Evolutionary conservation across 345 rosid species (phyloP), one percentile per base, ranked within the genome.

Genomic region (Ceriops zippeliana): DNA sequence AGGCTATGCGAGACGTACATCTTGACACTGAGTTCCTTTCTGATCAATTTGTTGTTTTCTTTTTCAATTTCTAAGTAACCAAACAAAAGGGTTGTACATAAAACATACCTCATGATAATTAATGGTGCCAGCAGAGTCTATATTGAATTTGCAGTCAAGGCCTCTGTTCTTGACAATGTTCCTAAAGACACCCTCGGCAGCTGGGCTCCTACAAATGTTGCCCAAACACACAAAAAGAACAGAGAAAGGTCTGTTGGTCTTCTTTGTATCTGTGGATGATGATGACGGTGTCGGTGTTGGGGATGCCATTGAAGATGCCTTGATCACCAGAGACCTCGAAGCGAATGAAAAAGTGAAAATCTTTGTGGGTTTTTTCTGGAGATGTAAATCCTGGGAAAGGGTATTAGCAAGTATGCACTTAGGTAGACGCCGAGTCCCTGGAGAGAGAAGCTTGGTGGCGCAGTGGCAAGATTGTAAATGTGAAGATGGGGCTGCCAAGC

Each of bases 41-140:
- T 35, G n/a, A 17, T 47, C 37, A 5, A 1, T 6, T 28, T 64
- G 57, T 57, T 1, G 30, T 16, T 3, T 15, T 3, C 17, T 52
- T 7, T 31, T 66, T 13, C 52, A 30, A 20, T 66, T 66, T 66
- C 60, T 52, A 19, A 52, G 69, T 5, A 67, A 9, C 31, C 61
- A 67, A 32, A 59, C 65, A 68, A 68, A 1, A 56, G 11, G 2
- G 7, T 17, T 47, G 7, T 57, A 19, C n/a, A 34, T 5, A 16
- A 30, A 35, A 26, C 21, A 64, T 64, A 91, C 98, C 93, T 95
- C 97, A 35, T 95, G 99, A 75, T 83, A 91, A 78, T 74, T 49
- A 75, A 88, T 91, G 76, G 96, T 91, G 58, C 97, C 99, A 27
- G 96, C 99, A 66, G 99, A 93, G 79, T 90, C 98, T 31, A 93